These are phyloP conservation scores for Yamadazyma oceani DNA, from an alignment of 1,139 yeast species.

Conservation along the genomic window DNA sequence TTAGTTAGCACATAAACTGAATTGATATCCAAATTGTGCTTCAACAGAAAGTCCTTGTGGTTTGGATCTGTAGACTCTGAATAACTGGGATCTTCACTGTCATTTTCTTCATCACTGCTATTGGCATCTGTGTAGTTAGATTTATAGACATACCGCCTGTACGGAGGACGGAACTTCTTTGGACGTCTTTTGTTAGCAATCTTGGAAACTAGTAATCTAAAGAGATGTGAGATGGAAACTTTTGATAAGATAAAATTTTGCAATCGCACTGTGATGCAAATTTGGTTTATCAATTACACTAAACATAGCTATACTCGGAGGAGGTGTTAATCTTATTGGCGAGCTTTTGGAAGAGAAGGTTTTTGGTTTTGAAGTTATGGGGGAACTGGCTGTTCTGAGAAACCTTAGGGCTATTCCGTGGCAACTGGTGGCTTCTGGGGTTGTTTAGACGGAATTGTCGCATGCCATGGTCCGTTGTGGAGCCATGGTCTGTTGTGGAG, in stretches of 20 bases:
- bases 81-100: conserved; percentile 17
- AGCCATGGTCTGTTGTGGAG: background rate
- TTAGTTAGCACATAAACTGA: conserved; percentile 40
- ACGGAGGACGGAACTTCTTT: conserved; percentile 74
- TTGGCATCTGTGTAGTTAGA: conserved; percentile 37
- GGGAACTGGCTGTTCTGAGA: too few species aligned
- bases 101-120: conserved; percentile 39
- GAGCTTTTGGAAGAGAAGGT: conserved; percentile 1
- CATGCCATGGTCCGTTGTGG: background rate
- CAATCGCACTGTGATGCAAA: background rate
- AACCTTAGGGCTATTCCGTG: too few species aligned
- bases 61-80: conserved; percentile 10
- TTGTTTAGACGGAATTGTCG: conserved; percentile 3
- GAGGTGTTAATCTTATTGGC: background rate
- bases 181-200: conserved; percentile 90
- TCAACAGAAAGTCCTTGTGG: conserved; percentile 24
- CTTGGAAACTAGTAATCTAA: conserved; percentile 19
- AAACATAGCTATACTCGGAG: background rate
- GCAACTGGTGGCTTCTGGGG: too few species aligned
- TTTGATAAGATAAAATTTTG: background rate
- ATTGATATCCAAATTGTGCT: conserved; percentile 29
- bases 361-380: conserved; percentile 3
- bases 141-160: conserved; percentile 73
- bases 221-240: too few species aligned
- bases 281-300: background rate